Percentiles rank a stretch among this genome's conserved stretches.
Evolutionary conservation across 75 land plant species (phyloP).

Genomic region (Selaginella moellendorffii): DNA sequence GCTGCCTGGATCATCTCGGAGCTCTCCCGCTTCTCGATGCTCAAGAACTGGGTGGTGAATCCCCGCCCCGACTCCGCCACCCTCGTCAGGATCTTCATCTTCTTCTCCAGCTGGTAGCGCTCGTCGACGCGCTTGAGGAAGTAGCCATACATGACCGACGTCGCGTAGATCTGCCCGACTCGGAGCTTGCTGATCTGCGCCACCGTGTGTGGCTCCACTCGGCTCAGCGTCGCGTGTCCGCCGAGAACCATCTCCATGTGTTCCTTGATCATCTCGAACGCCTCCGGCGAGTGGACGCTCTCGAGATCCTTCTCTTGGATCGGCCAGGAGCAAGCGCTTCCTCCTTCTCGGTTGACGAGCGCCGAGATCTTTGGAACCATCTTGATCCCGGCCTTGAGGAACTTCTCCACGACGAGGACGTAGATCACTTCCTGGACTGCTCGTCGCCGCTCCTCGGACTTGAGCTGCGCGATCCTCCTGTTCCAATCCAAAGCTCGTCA

Average conservation of each 20-base stretch:
- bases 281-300: constrained; percentile 50
- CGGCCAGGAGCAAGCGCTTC: constrained; percentile 42
- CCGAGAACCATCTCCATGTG: constrained; percentile 52
- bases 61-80: constrained; percentile 10
- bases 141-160: constrained; percentile 74
- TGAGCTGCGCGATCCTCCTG: constrained; percentile 81
- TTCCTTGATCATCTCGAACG: constrained; percentile 55
- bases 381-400: constrained; percentile 40
- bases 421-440: constrained; percentile 63
- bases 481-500: not conserved
- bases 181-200: constrained; percentile 54
- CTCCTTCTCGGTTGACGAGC: constrained; percentile 17
- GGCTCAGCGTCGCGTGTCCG: constrained; percentile 23
- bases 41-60: too few species aligned
- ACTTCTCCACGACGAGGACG: constrained; percentile 51
- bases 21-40: constrained; percentile 12
- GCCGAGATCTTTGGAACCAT: constrained; percentile 30
- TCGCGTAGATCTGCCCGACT: constrained; percentile 67
- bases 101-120: constrained; percentile 61
- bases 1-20: constrained; percentile 13
- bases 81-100: constrained; percentile 32
- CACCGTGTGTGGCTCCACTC: constrained; percentile 19
- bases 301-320: constrained; percentile 38
- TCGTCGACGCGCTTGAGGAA: constrained; percentile 57
- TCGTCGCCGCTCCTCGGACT: constrained; percentile 42